These are phyloP conservation scores for Emergomyces orientalis DNA, from an alignment of 2,329 filamentous ascomycete genomes.

Conservation along the genomic window DNA sequence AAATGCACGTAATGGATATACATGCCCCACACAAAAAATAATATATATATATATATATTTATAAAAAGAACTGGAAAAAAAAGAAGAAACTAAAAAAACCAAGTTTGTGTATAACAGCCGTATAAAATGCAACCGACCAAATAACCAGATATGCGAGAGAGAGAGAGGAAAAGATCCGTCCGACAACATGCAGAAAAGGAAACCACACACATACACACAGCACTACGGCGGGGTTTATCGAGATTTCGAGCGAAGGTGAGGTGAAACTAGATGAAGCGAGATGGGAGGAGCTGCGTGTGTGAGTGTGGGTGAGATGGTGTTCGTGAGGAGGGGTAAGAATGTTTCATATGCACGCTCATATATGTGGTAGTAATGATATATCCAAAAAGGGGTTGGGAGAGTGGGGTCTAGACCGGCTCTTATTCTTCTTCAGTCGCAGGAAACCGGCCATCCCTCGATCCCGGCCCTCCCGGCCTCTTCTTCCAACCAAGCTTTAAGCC, in stretches of 20 bases:
- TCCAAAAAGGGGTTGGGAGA: not conserved
- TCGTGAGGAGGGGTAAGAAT: too few species aligned
- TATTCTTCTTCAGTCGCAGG: conserved; percentile 21
- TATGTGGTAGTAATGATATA: not conserved
- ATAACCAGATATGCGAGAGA: not conserved
- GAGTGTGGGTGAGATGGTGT: not conserved
- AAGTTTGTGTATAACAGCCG: not conserved
- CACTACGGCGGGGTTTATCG: not conserved
- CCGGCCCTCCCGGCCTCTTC: conserved; percentile 26
- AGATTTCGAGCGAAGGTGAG: not conserved
- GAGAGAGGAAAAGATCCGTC: not conserved
- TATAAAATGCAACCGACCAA: not conserved
- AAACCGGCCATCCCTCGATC: conserved; percentile 19
- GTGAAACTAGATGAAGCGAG: not conserved
- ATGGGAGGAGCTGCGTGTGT: not conserved
- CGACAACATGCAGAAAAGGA: not conserved
- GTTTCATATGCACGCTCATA: not conserved
- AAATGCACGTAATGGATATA: conserved; percentile 6
- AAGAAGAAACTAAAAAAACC: not conserved
- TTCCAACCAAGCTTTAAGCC: conserved; percentile 41
- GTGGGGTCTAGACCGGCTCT: conserved; percentile 1
- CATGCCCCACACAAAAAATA: conserved; percentile 1
- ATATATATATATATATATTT: not conserved
- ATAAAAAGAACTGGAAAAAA: not conserved
- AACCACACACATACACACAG: not conserved